These are phyloP conservation scores for Eucalyptus dawsonii DNA, from an alignment of 345 rosid genomes.

Conservation along the genomic window DNA sequence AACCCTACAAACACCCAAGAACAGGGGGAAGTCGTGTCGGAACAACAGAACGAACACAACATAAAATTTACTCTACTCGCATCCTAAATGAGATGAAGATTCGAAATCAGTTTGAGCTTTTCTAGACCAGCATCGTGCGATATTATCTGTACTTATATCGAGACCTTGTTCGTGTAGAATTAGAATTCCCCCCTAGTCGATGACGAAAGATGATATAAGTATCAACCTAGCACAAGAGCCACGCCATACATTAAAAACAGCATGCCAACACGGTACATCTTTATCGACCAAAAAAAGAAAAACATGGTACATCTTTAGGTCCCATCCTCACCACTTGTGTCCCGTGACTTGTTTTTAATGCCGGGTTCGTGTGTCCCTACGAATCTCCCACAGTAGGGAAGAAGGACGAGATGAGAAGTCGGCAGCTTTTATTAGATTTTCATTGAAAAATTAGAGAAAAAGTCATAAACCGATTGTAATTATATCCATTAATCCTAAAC, in stretches of 20 bases:
- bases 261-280: background rate
- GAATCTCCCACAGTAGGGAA: background rate
- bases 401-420: background rate
- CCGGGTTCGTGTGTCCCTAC: background rate
- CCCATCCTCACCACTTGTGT: background rate
- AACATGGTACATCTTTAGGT: background rate
- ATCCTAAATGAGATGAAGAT: background rate
- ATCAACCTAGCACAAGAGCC: background rate
- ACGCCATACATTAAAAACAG: background rate
- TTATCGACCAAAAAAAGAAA: no score
- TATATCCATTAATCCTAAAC: no score
- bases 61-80: background rate
- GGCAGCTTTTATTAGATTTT: background rate
- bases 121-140: background rate
- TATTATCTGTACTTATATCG: background rate
- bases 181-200: background rate
- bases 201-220: no score
- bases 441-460: no score
- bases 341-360: background rate
- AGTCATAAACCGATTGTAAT: no score
- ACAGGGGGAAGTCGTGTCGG: no score
- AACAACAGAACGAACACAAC: background rate
- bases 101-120: background rate
- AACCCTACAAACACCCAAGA: conserved; percentile 11
- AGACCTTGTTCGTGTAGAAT: background rate